Conservation (phyloP, 2,329 filamentous ascomycete species). For the Scedosporium dehoogii region DNA sequence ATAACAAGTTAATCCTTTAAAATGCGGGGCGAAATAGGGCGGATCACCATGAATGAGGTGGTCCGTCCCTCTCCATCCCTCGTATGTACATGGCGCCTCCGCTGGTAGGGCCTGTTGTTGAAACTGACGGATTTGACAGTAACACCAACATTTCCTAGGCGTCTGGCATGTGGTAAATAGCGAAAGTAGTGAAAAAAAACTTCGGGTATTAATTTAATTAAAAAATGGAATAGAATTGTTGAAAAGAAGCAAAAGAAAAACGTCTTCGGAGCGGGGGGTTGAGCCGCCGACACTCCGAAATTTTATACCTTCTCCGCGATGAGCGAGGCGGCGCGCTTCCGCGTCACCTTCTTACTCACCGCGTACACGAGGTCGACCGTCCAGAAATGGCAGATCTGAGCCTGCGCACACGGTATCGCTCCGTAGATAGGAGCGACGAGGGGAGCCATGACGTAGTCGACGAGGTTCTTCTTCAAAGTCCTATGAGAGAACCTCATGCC, state of each 20-base stretch:
- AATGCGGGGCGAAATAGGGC: not conserved
- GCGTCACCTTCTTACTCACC: slow-evolving; percentile 59
- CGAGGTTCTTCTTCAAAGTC: slow-evolving; percentile 41
- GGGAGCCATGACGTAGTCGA: slow-evolving; percentile 57
- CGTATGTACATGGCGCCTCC: not conserved
- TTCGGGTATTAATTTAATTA: not conserved
- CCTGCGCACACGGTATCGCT: slow-evolving; percentile 56
- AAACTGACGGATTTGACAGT: not conserved
- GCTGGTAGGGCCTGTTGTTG: not conserved
- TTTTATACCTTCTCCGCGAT: not conserved
- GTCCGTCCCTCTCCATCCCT: not conserved
- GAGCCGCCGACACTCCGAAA: not conserved
- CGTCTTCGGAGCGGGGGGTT: not conserved
- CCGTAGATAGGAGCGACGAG: slow-evolving; percentile 60
- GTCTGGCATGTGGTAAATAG: not conserved
- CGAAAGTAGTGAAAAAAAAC: not conserved
- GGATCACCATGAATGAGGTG: not conserved
- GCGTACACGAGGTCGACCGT: slow-evolving; percentile 59
- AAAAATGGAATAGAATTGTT: not conserved
- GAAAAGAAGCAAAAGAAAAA: not conserved
- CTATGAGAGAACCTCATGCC: slow-evolving; percentile 57
- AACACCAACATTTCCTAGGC: slow-evolving; percentile 1
- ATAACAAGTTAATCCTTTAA: not conserved
- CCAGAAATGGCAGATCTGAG: slow-evolving; percentile 61
- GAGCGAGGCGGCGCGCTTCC: slow-evolving; percentile 14